phyloP scores from a whole-genome alignment of 176 grass and related monocot species.

The Coix lacrymajobi region DNA sequence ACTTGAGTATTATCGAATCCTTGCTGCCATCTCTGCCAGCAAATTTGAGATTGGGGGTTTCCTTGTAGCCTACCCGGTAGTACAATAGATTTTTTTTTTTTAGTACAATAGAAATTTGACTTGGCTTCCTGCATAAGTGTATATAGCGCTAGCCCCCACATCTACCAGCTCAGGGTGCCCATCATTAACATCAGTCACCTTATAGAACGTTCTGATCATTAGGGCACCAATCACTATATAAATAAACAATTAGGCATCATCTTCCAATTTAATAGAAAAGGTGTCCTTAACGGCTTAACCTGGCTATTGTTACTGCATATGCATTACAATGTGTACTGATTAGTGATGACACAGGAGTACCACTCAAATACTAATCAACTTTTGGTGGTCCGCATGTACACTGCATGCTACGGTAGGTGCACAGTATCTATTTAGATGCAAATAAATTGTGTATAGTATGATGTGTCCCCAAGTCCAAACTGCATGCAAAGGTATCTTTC shows the following conservation, averaged over 20 bases:
- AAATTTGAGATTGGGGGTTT: conserved; percentile 11
- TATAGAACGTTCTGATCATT: conserved; percentile 32
- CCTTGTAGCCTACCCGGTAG: neutral
- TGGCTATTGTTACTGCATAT: neutral
- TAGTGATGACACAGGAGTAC: neutral
- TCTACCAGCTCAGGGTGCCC: neutral
- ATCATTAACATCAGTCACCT: conserved; percentile 14
- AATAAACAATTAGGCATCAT: neutral
- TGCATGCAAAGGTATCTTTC: conserved; percentile 22
- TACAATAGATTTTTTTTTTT: no score
- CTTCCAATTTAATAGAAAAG: neutral
- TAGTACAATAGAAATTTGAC: conserved; percentile 28
- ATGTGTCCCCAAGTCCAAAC: neutral
- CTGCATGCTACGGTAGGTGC: neutral
- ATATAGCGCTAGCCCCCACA: neutral
- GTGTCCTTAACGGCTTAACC: neutral
- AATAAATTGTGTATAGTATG: neutral
- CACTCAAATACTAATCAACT: neutral
- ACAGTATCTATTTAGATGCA: neutral
- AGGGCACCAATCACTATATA: no score
- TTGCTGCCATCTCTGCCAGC: neutral
- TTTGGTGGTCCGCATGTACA: neutral
- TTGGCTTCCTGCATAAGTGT: neutral
- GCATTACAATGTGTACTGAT: neutral
- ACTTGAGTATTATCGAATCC: neutral